These are phyloP conservation scores for Gracilaria domingensis DNA, from an alignment of 23 red algal species.

Conservation along the genomic window DNA sequence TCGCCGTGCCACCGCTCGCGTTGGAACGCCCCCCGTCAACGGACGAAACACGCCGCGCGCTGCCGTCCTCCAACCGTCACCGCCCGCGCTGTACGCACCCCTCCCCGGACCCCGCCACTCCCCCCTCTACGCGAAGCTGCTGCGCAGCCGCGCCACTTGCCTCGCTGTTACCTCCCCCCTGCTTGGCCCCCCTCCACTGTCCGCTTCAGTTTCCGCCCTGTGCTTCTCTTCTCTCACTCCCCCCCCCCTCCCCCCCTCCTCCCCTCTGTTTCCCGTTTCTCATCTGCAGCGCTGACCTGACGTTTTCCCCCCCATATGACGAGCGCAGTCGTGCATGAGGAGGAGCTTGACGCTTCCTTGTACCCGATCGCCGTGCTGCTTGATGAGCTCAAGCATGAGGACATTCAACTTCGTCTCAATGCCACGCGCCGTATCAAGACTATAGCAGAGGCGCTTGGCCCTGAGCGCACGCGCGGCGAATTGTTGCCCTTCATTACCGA, in stretches of 20 bases:
- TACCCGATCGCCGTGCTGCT: conserved; percentile 94
- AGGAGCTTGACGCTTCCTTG: conserved; percentile 74
- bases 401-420: conserved; percentile 90
- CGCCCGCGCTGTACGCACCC: not conserved
- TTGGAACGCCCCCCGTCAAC: not conserved
- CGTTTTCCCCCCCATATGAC: conserved; percentile 18
- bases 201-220: not conserved
- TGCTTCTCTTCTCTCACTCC: not conserved
- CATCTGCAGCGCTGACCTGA: not conserved
- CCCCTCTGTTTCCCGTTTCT: too few species aligned
- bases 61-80: not conserved
- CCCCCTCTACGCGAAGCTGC: not conserved
- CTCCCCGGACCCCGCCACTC: not conserved
- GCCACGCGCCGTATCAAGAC: conserved; percentile 85
- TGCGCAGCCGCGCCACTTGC: not conserved
- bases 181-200: not conserved
- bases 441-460: conserved; percentile 90
- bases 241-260: not conserved
- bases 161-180: not conserved
- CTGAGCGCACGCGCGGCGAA: conserved; percentile 94
- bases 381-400: conserved; percentile 95
- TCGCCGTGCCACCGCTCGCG: conserved; percentile 1
- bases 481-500: conserved; percentile 98
- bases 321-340: conserved; percentile 41
- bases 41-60: not conserved